These are phyloP conservation scores for Mycosphaerella sp. DNA, from an alignment of 2,329 filamentous ascomycete genomes.

Conservation along the genomic window DNA sequence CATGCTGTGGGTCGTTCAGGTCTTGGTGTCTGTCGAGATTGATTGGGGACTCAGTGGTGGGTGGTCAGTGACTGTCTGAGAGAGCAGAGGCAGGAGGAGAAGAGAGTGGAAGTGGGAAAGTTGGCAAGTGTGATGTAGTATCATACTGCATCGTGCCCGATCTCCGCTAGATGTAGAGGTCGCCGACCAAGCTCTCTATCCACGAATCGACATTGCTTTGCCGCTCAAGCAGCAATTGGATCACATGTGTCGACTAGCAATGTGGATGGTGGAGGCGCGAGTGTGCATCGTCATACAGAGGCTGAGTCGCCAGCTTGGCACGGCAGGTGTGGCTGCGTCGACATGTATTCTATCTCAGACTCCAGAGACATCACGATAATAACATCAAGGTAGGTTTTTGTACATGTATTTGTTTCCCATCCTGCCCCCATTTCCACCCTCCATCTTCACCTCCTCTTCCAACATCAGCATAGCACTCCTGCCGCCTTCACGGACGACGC, in stretches of 20 bases:
- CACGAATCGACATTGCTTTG: conserved; percentile 7
- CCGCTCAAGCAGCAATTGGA: conserved; percentile 3
- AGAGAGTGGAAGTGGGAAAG: neutral
- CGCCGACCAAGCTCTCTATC: conserved; percentile 1
- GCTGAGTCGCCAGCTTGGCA: neutral
- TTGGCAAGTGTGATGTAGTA: conserved; percentile 1
- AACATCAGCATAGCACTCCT: too few species aligned
- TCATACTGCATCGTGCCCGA: neutral
- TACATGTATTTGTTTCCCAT: too few species aligned
- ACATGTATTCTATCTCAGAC: too few species aligned
- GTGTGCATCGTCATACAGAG: neutral
- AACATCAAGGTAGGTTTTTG: too few species aligned
- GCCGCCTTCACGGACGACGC: neutral
- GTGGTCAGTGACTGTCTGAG: neutral
- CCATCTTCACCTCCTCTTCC: too few species aligned
- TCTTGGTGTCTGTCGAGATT: neutral
- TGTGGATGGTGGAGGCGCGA: neutral
- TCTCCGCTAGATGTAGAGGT: neutral
- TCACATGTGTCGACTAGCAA: neutral
- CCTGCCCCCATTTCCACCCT: too few species aligned
- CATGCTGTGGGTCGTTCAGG: conserved; percentile 30
- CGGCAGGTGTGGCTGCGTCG: too few species aligned
- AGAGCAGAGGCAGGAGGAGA: neutral
- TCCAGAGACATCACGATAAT: too few species aligned
- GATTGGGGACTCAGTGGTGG: too few species aligned